Base-by-base conservation (phyloP, 805 yeast genomes). In the Wickerhamomyces ciferrii region DNA sequence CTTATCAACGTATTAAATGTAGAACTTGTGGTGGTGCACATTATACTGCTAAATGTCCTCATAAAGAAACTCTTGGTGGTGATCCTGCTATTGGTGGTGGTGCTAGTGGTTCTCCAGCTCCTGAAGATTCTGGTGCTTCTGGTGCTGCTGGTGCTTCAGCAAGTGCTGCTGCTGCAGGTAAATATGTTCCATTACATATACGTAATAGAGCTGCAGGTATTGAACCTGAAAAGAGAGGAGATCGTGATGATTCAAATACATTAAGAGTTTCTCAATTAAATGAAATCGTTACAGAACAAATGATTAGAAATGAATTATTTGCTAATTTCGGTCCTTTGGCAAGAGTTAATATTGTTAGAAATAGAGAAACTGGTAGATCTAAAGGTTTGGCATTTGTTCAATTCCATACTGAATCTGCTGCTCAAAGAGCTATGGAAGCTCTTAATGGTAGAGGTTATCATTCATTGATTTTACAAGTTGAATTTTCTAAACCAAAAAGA, bases 381-480 rank as follows among this genome's bases (percentile, higher is more conserved):
- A 86, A 89, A 71, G 99, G 99, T 62, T 82, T 92, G 68, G 98
- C 98, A 6, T 94, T 88, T 68, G 95, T 91, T 54, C 84, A 92
- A 50, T 87, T 87, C 66, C 79, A 76, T 49, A 76, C 82, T 47
- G 81, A 81, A 61, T 66, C 68, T 48, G 72, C 70, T 55, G 99
- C 98, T 39, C 83, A 86, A 68, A 67, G 65, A 54, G 98, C 97
- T 44, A 72, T 85, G 69, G 82, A 85, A 52, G 64, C 65, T 52
- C 76, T 90, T 68, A 77, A 94, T 66, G 97, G 97, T 61, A 85
- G 81, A 74, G 96, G 97, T 76, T 86, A 85, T 78, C 87, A 85
- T 78, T 86, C 84, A 61, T 76, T 92, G 79, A 90, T 92, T 64
- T 74, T 86, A 68, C 75, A 71, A 54, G 76, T 79, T 52, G 84